Percentiles rank a stretch among this genome's conserved stretches.
Conservation (phyloP, 2,329 filamentous ascomycete species). For the Pseudocercospora crystallina region DNA sequence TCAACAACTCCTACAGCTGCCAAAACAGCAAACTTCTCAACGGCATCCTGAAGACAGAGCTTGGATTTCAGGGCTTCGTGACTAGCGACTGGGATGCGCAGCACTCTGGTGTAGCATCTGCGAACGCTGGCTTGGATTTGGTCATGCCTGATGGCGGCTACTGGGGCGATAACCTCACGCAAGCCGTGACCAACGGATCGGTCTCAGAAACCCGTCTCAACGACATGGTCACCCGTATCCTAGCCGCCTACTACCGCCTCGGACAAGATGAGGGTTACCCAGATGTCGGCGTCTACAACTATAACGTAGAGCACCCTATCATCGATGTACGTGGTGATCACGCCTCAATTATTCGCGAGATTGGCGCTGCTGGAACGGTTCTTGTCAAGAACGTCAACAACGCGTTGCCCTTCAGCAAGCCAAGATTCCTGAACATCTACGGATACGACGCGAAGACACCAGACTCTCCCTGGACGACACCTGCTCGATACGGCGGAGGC, state of each 20-base stretch:
- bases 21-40: slow-evolving; percentile 65
- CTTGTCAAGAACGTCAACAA: slow-evolving; percentile 64
- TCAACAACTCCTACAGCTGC: slow-evolving; percentile 62
- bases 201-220: slow-evolving; percentile 55
- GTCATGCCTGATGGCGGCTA: slow-evolving; percentile 55
- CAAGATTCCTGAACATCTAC: slow-evolving; percentile 40
- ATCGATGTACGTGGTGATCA: slow-evolving; percentile 60
- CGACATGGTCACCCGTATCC: slow-evolving; percentile 56
- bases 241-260: slow-evolving; percentile 57
- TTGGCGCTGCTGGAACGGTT: slow-evolving; percentile 58
- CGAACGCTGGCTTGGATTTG: slow-evolving; percentile 64
- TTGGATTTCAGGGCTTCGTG: slow-evolving; percentile 69
- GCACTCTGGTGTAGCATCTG: slow-evolving; percentile 58
- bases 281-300: slow-evolving; percentile 21
- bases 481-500: slow-evolving; percentile 38
- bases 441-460: slow-evolving; percentile 39
- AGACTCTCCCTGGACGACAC: slow-evolving; percentile 39
- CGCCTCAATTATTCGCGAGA: slow-evolving; percentile 37
- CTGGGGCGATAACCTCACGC: slow-evolving; percentile 38
- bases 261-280: slow-evolving; percentile 52
- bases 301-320: slow-evolving; percentile 41
- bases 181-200: slow-evolving; percentile 57
- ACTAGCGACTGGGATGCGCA: slow-evolving; percentile 66
- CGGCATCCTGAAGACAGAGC: slow-evolving; percentile 68
- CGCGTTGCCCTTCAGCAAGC: slow-evolving; percentile 52